These are phyloP conservation scores for Leishmania tarentolae DNA, from an alignment of 208 protist species.

Conservation along the genomic window DNA sequence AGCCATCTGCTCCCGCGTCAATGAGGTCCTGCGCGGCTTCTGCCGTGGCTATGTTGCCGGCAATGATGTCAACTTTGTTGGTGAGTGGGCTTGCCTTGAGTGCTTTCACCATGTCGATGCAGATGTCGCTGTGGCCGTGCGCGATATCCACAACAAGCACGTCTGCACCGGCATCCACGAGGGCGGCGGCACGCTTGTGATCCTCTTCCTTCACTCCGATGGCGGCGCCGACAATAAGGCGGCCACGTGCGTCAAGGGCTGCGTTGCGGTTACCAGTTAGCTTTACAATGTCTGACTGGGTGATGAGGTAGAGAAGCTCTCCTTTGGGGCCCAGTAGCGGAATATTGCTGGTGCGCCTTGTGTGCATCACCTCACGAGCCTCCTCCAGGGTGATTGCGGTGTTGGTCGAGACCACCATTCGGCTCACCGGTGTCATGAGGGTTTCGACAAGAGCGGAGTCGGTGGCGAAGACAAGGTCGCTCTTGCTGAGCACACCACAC, in stretches of 20 bases:
- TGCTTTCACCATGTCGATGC: conserved; percentile 79
- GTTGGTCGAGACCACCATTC: conserved; percentile 57
- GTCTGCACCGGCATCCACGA: conserved; percentile 78
- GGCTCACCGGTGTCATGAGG: conserved; percentile 76
- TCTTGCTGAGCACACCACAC: conserved; percentile 64
- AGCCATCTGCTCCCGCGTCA: conserved; percentile 84
- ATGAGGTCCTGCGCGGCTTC: conserved; percentile 86
- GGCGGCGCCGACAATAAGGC: conserved; percentile 84
- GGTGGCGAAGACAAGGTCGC: conserved; percentile 72
- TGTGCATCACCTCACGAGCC: conserved; percentile 67
- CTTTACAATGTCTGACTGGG: conserved; percentile 80
- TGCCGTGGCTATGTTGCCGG: conserved; percentile 89
- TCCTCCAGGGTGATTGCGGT: conserved; percentile 66
- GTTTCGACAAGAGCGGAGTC: conserved; percentile 36
- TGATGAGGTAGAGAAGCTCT: conserved; percentile 84
- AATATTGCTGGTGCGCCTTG: conserved; percentile 61
- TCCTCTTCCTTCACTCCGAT: conserved; percentile 88
- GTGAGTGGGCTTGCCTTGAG: conserved; percentile 78
- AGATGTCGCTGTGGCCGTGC: conserved; percentile 88
- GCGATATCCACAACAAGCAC: conserved; percentile 93
- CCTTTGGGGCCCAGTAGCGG: conserved; percentile 60
- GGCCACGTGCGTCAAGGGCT: conserved; percentile 71
- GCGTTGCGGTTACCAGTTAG: conserved; percentile 70
- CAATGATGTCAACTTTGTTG: conserved; percentile 78
- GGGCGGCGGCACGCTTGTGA: conserved; percentile 51